Percentiles rank a stretch among this genome's conserved stretches.
Conservation (phyloP, 306 rosid genomes). For the Morella rubra region DNA sequence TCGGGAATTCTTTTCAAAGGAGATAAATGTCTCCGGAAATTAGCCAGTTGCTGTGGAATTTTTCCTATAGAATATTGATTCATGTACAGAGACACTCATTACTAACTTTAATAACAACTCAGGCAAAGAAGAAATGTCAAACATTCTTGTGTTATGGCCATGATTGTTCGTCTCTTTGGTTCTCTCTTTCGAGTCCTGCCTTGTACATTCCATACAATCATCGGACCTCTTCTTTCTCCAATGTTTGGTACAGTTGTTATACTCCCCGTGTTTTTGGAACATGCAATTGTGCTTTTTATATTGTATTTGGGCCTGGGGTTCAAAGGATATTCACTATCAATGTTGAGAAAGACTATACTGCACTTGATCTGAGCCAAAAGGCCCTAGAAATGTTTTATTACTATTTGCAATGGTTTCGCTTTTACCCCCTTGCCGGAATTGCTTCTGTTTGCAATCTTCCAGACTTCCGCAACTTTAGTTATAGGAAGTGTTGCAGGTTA, state of each 20-base stretch:
- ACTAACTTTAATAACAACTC: slow-evolving; percentile 36
- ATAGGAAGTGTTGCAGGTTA: too few species aligned
- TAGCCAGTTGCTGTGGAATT: slow-evolving; percentile 48
- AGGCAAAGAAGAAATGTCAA: slow-evolving; percentile 15
- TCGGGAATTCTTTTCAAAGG: slow-evolving; percentile 25
- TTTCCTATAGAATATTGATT: slow-evolving; percentile 56
- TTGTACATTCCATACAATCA: not conserved
- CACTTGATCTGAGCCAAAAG: too few species aligned
- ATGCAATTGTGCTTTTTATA: too few species aligned
- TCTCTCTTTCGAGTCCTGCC: not conserved
- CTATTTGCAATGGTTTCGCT: too few species aligned
- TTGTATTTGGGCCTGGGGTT: too few species aligned
- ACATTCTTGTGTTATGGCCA: not conserved
- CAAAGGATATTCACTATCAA: too few species aligned
- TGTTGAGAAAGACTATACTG: too few species aligned
- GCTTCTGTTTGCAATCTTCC: too few species aligned
- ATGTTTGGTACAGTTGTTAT: not conserved
- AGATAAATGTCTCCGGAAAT: slow-evolving; percentile 40
- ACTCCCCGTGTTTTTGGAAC: too few species aligned
- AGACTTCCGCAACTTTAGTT: too few species aligned
- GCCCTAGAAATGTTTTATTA: too few species aligned
- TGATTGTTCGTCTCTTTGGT: not conserved
- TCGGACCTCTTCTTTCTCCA: not conserved
- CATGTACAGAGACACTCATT: slow-evolving; percentile 59
- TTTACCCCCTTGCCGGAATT: too few species aligned